Evolutionary conservation across 768 basidiomycete species (phyloP).

Genomic region (Ramaria rubella): DNA sequence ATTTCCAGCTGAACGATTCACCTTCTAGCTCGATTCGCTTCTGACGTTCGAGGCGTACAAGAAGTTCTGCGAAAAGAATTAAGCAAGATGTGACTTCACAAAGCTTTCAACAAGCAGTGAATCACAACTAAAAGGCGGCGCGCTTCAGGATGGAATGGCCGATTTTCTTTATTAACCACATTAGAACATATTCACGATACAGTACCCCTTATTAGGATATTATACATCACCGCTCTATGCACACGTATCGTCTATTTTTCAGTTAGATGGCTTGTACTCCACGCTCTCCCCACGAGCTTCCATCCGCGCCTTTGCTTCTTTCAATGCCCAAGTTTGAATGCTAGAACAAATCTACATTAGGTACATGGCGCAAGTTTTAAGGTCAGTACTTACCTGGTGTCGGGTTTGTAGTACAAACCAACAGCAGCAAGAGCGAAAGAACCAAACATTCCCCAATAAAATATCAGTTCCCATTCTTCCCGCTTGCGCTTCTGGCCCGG

Average conservation of each 20-base stretch:
- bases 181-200: not conserved
- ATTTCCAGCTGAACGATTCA: not conserved
- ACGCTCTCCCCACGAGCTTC: conserved; percentile 88
- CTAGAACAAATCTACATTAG: conserved; percentile 39
- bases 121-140: not conserved
- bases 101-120: not conserved
- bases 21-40: conserved; percentile 55
- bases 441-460: conserved; percentile 91
- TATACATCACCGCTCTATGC: conserved; percentile 1
- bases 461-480: conserved; percentile 87
- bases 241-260: not conserved
- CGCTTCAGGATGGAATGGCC: too few relatives aligned
- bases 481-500: conserved; percentile 80
- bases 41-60: conserved; percentile 75
- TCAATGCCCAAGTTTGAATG: conserved; percentile 87
- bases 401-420: conserved; percentile 85
- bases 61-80: conserved; percentile 38
- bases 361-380: conserved; percentile 91
- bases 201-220: not conserved
- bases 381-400: conserved; percentile 87
- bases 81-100: not conserved
- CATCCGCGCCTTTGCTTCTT: conserved; percentile 86
- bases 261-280: conserved; percentile 60
- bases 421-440: conserved; percentile 69
- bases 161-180: too few relatives aligned